Evolutionary conservation across 441 rosid genomes (phyloP), one percentile per base, ranked within the genome.

Genomic region (Bocquillonia castaneifolia): DNA sequence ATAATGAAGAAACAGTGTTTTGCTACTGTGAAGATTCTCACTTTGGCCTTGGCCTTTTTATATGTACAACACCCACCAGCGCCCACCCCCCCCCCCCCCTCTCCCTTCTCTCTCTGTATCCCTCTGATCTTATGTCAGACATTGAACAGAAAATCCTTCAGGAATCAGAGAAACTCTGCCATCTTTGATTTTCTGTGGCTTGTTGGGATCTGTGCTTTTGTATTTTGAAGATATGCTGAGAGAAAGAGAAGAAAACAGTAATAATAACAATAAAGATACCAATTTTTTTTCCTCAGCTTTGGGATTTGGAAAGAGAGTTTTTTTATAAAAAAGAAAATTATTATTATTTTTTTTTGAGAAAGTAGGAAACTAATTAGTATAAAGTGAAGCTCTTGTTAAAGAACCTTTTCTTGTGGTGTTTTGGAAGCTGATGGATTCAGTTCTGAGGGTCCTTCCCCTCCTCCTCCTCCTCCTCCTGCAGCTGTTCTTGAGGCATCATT

Each of bases 361-460:
- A 64, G 8, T 3, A 18, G 63, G 64, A 69, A 55, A 67, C 61
- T 20, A 53, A 63, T 68, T 50, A 67, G 63, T 25, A 57, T n/a
- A n/a, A 63, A 72, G 59, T 36, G 72, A 32, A 66, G 64, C 40
- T 72, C 68, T 69, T n/a, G 48, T 37, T 63, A 68, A 74, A 70
- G 54, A 22, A 50, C 98, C 97, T 93, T 93, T 64, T 91, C 98
- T 42, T 85, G 92, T 52, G 83, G 58, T 62, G 83, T 66, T 79
- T 84, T 89, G 5, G 89, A 78, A 74, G 85, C 61, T 50, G 88
- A 67, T 71, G 76, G 85, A 77, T 84, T 79, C 74, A 81, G 88
- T 31, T 70, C 68, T 42, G 76, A 67, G 28, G 71, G 59, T 20
- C 71, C 73, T 67, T 86, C 84, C 65, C 85, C 70, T 57, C 70